These are phyloP conservation scores for Globisporangium sylvaticum DNA, from an alignment of 352 stramenopile species.

Conservation along the genomic window DNA sequence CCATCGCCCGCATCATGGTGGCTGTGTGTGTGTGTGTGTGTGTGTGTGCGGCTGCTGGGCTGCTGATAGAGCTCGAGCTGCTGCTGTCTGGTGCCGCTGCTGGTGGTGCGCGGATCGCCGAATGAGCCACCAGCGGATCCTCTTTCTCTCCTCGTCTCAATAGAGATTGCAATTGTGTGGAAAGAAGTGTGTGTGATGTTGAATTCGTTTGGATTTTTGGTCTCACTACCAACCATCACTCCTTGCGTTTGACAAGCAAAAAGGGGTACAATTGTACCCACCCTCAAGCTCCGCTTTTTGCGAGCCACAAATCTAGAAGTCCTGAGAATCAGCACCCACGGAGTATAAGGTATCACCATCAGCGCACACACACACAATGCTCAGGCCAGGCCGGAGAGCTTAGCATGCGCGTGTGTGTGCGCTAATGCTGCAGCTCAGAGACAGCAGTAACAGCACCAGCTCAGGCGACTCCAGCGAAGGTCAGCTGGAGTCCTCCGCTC, in stretches of 20 bases:
- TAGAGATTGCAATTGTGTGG: not conserved
- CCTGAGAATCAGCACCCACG: not conserved
- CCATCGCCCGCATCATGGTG: slow-evolving; percentile 11
- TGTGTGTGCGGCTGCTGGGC: not conserved
- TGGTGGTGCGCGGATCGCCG: not conserved
- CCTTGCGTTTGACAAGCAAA: not conserved
- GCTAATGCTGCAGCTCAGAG: no score
- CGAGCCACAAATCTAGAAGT: not conserved
- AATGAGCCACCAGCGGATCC: not conserved
- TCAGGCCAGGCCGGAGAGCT: no score
- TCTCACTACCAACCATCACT: not conserved
- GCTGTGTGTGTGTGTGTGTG: not conserved
- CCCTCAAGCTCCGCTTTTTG: no score
- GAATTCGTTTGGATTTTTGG: not conserved
- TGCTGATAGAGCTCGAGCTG: not conserved
- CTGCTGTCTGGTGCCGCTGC: not conserved
- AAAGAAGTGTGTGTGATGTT: not conserved
- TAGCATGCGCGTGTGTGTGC: no score
- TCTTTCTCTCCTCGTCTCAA: not conserved
- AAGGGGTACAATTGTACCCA: not conserved
- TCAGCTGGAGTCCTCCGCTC: not conserved
- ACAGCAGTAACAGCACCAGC: no score
- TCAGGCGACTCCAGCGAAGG: not conserved
- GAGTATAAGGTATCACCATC: not conserved
- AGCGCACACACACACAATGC: not conserved